Base-by-base conservation (phyloP, 495 filamentous ascomycete species). In the Talaromyces borbonicus region DNA sequence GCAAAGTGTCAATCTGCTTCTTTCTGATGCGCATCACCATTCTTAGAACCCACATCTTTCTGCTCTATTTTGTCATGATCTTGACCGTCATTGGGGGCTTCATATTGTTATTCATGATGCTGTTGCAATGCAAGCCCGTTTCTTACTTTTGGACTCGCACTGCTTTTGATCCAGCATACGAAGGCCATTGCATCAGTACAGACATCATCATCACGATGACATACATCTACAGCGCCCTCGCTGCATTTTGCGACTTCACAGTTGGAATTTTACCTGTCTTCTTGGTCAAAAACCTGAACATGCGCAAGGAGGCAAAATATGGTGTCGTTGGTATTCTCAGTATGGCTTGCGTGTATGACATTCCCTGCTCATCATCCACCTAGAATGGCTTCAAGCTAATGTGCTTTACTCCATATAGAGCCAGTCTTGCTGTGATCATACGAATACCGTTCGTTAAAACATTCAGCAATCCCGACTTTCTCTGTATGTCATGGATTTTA, bases 21-120 rank as follows among this genome's bases (percentile, higher is more conserved):
- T 71, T 72, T 60, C 48, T 72, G 2, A 47, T 73, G 57, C 65
- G 70, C 38, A 69, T 73, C 47, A 69, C 67, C 4, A 55, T 68
- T 32, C 51, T 47, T 14, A 46, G 47, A 2, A 5, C 51, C 25
- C 68, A 71, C 35, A 63, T 58, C 24, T 66, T 59, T 56, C 53
- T 52, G 11, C 57, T 72, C 0, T 67, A 65, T 25, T 50, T 33
- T 19, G 63, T 71, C 30, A 67, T 68, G 59, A 24, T 43, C 8
- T 48, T 72, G 11, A 63, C 66, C 5, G 55, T 59, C 4, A 16
- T 61, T 11, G 56, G 55, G 8, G 63, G 62, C 2, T 32, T 72
- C 5, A 50, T 70, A 11, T 65, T 65, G 46, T 61, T 68, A 50
- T 59, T 70, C 30, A 20, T 71, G 25, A 61, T 69, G 54, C 52